phyloP scores from a whole-genome alignment of 768 basidiomycete species.

The Cystobasidiopsis lactophilus region DNA sequence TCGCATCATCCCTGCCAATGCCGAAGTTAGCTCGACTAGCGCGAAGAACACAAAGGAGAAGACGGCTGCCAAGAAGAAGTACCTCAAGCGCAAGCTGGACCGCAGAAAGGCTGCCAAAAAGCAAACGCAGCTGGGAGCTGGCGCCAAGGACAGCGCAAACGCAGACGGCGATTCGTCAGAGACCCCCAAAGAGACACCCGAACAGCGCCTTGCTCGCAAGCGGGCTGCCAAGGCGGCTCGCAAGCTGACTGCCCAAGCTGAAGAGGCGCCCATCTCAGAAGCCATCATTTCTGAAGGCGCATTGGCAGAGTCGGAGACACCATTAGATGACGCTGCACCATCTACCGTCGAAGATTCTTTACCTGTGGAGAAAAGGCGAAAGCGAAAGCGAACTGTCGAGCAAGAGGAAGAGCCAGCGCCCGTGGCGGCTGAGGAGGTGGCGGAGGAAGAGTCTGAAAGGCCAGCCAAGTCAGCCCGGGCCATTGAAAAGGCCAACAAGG shows the following conservation, averaged over 20 bases:
- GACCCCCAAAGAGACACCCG: conserved; percentile 9
- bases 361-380: not conserved
- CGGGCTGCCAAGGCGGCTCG: conserved; percentile 9
- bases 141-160: not conserved
- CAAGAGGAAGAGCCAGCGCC: conserved; percentile 11
- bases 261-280: too few species aligned
- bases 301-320: too few species aligned
- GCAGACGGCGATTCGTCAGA: not conserved
- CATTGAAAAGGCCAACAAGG: conserved; percentile 2
- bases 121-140: conserved; percentile 9
- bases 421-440: conserved; percentile 11
- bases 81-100: conserved; percentile 49
- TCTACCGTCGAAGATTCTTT: not conserved
- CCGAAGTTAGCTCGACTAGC: conserved; percentile 1
- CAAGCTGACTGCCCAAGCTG: conserved; percentile 4
- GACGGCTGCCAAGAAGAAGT: conserved; percentile 49
- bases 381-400: too few species aligned
- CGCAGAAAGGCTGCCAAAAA: conserved; percentile 35
- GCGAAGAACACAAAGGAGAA: conserved; percentile 29
- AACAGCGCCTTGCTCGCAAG: conserved; percentile 15
- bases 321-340: not conserved
- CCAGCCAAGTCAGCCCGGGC: conserved; percentile 5
- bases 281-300: too few species aligned
- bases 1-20: not conserved
- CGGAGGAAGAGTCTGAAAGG: conserved; percentile 12